Evolutionary conservation across 2,329 filamentous ascomycete genomes (phyloP).

Genomic region (Talaromyces sp.): DNA sequence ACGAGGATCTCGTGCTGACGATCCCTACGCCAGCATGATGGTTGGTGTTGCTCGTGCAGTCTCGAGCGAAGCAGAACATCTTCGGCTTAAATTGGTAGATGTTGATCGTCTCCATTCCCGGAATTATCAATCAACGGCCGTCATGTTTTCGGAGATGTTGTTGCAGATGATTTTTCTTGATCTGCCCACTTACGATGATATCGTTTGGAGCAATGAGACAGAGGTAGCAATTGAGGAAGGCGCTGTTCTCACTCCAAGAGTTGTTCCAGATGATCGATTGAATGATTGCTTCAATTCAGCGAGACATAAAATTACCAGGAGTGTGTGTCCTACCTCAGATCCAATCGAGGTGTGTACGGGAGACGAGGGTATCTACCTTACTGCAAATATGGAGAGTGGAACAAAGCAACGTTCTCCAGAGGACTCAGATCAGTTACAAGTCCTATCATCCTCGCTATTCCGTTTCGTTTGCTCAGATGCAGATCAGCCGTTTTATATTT

Average conservation of each 20-base stretch:
- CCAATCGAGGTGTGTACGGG: neutral
- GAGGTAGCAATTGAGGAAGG: slow-evolving; percentile 26
- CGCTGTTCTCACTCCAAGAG: slow-evolving; percentile 25
- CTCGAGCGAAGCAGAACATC: slow-evolving; percentile 1
- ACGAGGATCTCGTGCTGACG: neutral
- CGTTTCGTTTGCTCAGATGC: neutral
- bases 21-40: slow-evolving; percentile 13
- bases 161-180: slow-evolving; percentile 12
- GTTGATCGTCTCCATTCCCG: slow-evolving; percentile 7
- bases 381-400: neutral
- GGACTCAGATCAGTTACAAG: neutral
- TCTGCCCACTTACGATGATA: neutral
- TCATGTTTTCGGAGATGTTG: slow-evolving; percentile 10
- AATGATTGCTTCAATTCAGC: neutral
- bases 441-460: slow-evolving; percentile 1
- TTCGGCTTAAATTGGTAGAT: slow-evolving; percentile 8
- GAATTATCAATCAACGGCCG: neutral
- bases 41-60: slow-evolving; percentile 13
- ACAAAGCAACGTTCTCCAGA: neutral
- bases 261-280: slow-evolving; percentile 12
- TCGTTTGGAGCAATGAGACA: slow-evolving; percentile 28
- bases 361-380: neutral
- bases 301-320: neutral
- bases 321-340: neutral
- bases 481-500: neutral